phyloP scores from a whole-genome alignment of 495 filamentous ascomycete genomes.

The Cairneyella variabilis region DNA sequence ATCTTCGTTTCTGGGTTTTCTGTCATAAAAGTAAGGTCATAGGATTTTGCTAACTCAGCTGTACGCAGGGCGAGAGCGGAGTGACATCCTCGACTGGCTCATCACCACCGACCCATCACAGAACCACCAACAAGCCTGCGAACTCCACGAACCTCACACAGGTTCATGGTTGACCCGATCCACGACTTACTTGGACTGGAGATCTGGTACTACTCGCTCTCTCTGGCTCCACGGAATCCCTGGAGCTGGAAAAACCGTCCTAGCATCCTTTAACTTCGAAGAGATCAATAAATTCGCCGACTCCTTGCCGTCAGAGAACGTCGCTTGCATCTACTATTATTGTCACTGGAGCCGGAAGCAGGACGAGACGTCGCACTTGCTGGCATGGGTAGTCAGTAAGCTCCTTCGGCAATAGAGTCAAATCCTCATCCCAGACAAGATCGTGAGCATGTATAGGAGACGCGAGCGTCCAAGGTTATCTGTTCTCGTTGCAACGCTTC shows the following conservation, averaged over 20 bases:
- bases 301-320: not conserved
- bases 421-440: too few relatives aligned
- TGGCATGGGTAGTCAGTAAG: constrained; percentile 22
- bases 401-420: constrained; percentile 18
- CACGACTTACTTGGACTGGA: constrained; percentile 14
- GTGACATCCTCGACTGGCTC: not conserved
- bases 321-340: constrained; percentile 25
- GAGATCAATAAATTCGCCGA: not conserved
- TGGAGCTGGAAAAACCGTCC: constrained; percentile 29
- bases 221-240: constrained; percentile 28
- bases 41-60: too few relatives aligned
- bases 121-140: not conserved
- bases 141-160: not conserved
- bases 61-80: too few relatives aligned
- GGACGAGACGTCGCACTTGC: constrained; percentile 22
- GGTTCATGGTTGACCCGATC: constrained; percentile 6
- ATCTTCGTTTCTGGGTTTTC: too few relatives aligned
- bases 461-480: too few relatives aligned
- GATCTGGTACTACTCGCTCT: constrained; percentile 10
- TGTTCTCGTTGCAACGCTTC: too few relatives aligned
- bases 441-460: too few relatives aligned
- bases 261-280: constrained; percentile 22
- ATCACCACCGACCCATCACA: not conserved
- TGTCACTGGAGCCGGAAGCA: constrained; percentile 26
- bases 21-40: too few relatives aligned